These are phyloP conservation scores for Fusarium neocosmosporiellum DNA, from an alignment of 2,329 filamentous ascomycete species.

Conservation along the genomic window DNA sequence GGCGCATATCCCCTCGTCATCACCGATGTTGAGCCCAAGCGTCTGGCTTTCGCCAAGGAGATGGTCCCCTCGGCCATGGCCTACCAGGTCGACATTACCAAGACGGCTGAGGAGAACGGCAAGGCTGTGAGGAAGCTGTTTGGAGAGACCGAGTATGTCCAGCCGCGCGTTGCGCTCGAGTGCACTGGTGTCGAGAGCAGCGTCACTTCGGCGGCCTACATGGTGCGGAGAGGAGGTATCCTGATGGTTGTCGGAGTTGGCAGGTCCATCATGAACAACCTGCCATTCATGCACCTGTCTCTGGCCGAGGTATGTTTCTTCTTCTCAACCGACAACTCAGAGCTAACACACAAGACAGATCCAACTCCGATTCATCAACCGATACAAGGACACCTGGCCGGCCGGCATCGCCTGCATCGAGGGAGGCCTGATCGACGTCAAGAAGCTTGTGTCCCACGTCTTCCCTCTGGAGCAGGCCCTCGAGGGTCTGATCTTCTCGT, in stretches of 20 bases:
- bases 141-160: conserved; percentile 63
- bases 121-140: conserved; percentile 65
- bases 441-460: conserved; percentile 68
- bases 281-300: conserved; percentile 75
- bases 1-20: conserved; percentile 73
- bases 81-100: conserved; percentile 62
- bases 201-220: conserved; percentile 67
- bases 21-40: conserved; percentile 68
- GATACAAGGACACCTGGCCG: conserved; percentile 77
- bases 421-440: conserved; percentile 70
- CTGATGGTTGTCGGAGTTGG: conserved; percentile 75
- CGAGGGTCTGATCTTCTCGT: conserved; percentile 56
- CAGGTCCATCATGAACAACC: conserved; percentile 69
- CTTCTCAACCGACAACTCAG: neutral
- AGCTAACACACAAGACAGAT: conserved; percentile 53
- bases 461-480: conserved; percentile 71
- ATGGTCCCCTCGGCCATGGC: conserved; percentile 66
- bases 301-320: conserved; percentile 62
- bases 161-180: conserved; percentile 70
- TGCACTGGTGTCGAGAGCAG: conserved; percentile 75
- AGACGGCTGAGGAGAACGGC: conserved; percentile 62
- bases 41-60: conserved; percentile 67
- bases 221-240: conserved; percentile 67
- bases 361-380: conserved; percentile 76
- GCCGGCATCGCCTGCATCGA: conserved; percentile 70